Evolutionary conservation across 108 stramenopile species (phyloP), one percentile per base, ranked within the genome.

Genomic region (Fistulifera pelliculosa): DNA sequence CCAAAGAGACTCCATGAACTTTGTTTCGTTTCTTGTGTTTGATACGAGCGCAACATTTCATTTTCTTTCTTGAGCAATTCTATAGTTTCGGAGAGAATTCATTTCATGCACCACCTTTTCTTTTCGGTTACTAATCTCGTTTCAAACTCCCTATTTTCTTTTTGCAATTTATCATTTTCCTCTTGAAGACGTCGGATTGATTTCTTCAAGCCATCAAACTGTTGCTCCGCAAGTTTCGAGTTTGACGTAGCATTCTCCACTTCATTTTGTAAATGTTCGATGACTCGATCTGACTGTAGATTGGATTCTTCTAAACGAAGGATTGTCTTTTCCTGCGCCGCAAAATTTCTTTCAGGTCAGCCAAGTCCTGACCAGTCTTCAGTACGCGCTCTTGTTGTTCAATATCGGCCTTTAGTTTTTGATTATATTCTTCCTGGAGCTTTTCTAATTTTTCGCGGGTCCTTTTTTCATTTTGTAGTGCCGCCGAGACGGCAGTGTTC

Each of bases 141-240:
- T 22, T 83, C 63, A 21, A 88, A 53, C 28, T 61, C 35, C 45
- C 55, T 44, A 59, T 87, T 88, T 35, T 80, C 69, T 54, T 74
- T 82, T 26, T 75, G 71, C 22, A 78, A 41, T 18, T 54, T 53
- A 10, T 85, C 81, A 53, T 83, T 87, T 68, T 92, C 90, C 13
- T 75, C 64, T 50, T 87, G 84, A 22, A 87, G 49, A 18, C 65
- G 35, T 23, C 84, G 79, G 35, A 92, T 87, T 16, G 80, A 74
- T 47, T 83, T 69, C 52, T 92, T 92, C 14, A 92, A 59, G 16
- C 84, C 90, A 48, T 54, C 71, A 52, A 80, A 83, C 74, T 92
- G 90, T 44, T 80, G 70, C 57, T 85, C 90, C 15, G 90, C 84
- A 42, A 92, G 62, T 35, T 80, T 64, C 15, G 80, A 66, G 24